These are phyloP conservation scores for Taiozyma sp. DNA, from an alignment of 1,139 yeast genomes.

Conservation along the genomic window DNA sequence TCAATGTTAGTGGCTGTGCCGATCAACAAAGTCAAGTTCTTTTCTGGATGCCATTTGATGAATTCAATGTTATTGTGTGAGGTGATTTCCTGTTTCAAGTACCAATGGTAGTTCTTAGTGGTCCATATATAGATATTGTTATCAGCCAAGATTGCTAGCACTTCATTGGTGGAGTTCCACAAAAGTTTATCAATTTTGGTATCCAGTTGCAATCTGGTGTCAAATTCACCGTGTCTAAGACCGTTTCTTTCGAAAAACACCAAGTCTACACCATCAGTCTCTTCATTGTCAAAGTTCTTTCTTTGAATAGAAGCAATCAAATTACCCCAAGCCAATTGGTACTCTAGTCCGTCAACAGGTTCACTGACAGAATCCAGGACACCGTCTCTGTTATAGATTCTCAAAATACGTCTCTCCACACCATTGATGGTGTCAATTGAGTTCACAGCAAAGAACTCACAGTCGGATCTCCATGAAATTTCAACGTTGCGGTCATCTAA, in stretches of 20 bases:
- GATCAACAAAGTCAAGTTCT: slow-evolving; percentile 69
- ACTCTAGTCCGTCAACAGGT: slow-evolving; percentile 82
- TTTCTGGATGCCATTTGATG: slow-evolving; percentile 85
- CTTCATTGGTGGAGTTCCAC: slow-evolving; percentile 85
- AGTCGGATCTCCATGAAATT: slow-evolving; percentile 95
- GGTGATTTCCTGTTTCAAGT: slow-evolving; percentile 72
- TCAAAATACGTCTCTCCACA: slow-evolving; percentile 64
- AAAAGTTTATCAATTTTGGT: slow-evolving; percentile 43
- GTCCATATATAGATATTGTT: slow-evolving; percentile 83
- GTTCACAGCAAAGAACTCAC: slow-evolving; percentile 73
- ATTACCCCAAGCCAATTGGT: slow-evolving; percentile 81
- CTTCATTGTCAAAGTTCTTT: slow-evolving; percentile 28
- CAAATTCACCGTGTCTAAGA: slow-evolving; percentile 82
- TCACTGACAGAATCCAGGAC: slow-evolving; percentile 81
- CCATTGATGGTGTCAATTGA: slow-evolving; percentile 45
- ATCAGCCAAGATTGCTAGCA: slow-evolving; percentile 60
- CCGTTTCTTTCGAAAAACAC: slow-evolving; percentile 94
- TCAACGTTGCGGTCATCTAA: slow-evolving; percentile 43
- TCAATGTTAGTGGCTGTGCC: slow-evolving; percentile 51
- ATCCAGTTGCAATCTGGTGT: slow-evolving; percentile 55
- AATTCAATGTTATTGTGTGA: slow-evolving; percentile 36
- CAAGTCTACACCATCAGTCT: slow-evolving; percentile 36
- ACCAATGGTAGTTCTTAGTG: slow-evolving; percentile 93
- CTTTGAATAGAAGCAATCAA: slow-evolving; percentile 82
- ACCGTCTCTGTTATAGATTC: slow-evolving; percentile 82